Percentiles rank a stretch among this genome's conserved stretches.
These are phyloP conservation scores for Russula ochroleuca DNA, from an alignment of 768 basidiomycete species.

Conservation along the genomic window DNA sequence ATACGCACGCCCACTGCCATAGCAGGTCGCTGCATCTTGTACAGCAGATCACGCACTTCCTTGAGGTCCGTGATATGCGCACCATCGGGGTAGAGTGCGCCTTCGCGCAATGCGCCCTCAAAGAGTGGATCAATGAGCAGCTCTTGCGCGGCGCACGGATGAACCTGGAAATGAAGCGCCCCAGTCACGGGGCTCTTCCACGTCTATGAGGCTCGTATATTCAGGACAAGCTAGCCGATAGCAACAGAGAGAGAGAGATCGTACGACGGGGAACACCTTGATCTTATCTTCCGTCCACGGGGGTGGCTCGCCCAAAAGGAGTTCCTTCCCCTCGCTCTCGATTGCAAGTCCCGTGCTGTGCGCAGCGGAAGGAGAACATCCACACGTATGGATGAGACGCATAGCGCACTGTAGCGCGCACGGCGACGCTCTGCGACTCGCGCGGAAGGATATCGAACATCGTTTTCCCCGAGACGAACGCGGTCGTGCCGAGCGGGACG, in stretches of 20 bases:
- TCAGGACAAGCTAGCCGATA: not conserved
- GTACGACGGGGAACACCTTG: conserved; percentile 65
- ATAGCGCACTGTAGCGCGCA: conserved; percentile 67
- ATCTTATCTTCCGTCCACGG: conserved; percentile 75
- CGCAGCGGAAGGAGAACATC: conserved; percentile 73
- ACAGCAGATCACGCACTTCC: conserved; percentile 69
- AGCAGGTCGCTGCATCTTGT: conserved; percentile 86
- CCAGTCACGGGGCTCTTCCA: conserved; percentile 94
- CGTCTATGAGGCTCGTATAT: conserved; percentile 39
- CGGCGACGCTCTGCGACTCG: conserved; percentile 70
- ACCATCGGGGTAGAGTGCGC: conserved; percentile 79
- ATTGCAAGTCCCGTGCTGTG: conserved; percentile 76
- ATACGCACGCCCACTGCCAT: conserved; percentile 67
- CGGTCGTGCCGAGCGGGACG: conserved; percentile 82
- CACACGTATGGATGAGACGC: conserved; percentile 84
- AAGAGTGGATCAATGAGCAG: conserved; percentile 74
- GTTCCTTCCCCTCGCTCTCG: conserved; percentile 68
- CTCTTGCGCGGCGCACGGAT: conserved; percentile 69
- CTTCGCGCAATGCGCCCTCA: conserved; percentile 49
- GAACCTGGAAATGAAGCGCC: conserved; percentile 82
- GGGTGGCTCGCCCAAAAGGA: conserved; percentile 61
- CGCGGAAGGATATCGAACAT: conserved; percentile 76
- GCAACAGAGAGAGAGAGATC: conserved; percentile 24
- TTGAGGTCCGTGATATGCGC: conserved; percentile 68
- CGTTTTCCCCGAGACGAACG: conserved; percentile 70